phyloP scores from a whole-genome alignment of 768 basidiomycete genomes.

The Myochromella boudieri region DNA sequence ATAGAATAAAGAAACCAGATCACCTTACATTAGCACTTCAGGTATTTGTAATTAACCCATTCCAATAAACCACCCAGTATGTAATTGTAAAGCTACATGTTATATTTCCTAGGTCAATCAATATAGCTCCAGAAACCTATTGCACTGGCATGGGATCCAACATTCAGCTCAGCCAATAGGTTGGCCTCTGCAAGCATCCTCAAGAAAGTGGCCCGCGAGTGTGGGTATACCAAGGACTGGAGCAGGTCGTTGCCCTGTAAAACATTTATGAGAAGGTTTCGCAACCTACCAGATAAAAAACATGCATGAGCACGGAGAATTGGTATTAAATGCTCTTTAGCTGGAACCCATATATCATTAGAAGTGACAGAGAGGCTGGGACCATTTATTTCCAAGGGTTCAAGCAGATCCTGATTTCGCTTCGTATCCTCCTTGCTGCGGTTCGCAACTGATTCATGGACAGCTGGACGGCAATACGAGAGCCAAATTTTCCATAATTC shows the following conservation, averaged over 20 bases:
- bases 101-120: no score
- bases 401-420: no score
- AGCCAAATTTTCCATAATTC: constrained; percentile 81
- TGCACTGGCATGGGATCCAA: constrained; percentile 33
- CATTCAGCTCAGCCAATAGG: constrained; percentile 36
- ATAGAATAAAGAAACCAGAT: no score
- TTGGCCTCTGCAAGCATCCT: constrained; percentile 49
- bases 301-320: constrained; percentile 64
- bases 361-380: no score
- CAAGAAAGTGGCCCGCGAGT: constrained; percentile 71
- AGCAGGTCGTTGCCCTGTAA: constrained; percentile 56
- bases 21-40: no score
- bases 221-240: constrained; percentile 66
- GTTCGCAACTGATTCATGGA: constrained; percentile 22
- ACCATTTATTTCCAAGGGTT: no score
- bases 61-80: no score
- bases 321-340: constrained; percentile 43
- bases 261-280: background rate
- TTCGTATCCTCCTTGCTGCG: constrained; percentile 45
- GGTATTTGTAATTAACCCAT: no score
- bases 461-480: constrained; percentile 27
- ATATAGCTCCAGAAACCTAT: constrained; percentile 74
- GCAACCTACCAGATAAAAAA: background rate
- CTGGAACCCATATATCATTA: constrained; percentile 23
- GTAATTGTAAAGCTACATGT: no score